phyloP scores from a whole-genome alignment of 306 rosid species.

The Casuarina glauca region DNA sequence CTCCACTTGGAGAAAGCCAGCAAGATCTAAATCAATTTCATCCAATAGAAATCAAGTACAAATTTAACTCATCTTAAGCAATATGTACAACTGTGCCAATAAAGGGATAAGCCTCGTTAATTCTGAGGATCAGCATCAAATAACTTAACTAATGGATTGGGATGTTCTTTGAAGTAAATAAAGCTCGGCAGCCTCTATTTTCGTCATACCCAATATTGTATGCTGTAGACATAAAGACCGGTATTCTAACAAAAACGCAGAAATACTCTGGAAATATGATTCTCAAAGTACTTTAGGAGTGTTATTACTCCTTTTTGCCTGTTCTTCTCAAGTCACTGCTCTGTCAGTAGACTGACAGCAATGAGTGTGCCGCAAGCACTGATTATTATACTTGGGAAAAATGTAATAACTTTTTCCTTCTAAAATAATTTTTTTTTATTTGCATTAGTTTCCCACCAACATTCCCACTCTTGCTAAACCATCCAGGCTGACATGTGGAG shows the following conservation, averaged over 20 bases:
- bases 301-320: background rate
- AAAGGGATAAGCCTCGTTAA: background rate
- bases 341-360: background rate
- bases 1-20: constrained; percentile 18
- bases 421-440: background rate
- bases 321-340: background rate
- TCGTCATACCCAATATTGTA: background rate
- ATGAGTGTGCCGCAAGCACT: background rate
- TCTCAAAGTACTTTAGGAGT: background rate
- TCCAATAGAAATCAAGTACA: constrained; percentile 6
- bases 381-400: background rate
- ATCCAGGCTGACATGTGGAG: background rate
- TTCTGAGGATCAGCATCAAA: background rate
- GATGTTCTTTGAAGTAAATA: background rate
- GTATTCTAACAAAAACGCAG: background rate
- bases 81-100: constrained; percentile 8
- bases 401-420: background rate
- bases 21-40: constrained; percentile 19
- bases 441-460: background rate
- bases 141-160: constrained; percentile 6
- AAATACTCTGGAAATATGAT: background rate
- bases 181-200: background rate
- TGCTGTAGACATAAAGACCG: background rate
- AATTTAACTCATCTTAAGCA: constrained; percentile 2
- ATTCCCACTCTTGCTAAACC: background rate